phyloP scores from a whole-genome alignment of 2,329 filamentous ascomycete species.

The Cercospora citrullina region DNA sequence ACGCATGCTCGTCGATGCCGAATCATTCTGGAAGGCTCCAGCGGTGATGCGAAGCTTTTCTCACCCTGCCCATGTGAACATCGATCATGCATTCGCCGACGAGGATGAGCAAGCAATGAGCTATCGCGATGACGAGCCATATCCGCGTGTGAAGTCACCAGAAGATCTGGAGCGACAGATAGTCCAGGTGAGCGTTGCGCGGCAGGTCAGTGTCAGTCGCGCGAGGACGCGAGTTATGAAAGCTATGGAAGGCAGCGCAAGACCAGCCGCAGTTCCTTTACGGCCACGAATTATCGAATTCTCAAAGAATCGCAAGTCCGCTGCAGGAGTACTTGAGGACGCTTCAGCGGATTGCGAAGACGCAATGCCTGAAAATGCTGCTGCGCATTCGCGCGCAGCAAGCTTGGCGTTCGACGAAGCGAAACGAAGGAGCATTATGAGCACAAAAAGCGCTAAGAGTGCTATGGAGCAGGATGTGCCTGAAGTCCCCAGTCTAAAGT shows the following conservation, averaged over 20 bases:
- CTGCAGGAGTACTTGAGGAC: constrained; percentile 34
- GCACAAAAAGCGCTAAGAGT: neutral
- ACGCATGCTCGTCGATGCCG: constrained; percentile 17
- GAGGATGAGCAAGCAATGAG: neutral
- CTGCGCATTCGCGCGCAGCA: constrained; percentile 15
- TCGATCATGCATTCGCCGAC: neutral
- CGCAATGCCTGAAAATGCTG: constrained; percentile 13
- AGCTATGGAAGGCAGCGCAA: constrained; percentile 25
- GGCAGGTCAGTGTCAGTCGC: constrained; percentile 34
- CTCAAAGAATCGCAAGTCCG: constrained; percentile 36
- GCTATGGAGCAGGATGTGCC: neutral
- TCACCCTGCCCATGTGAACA: neutral
- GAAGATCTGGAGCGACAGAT: constrained; percentile 34
- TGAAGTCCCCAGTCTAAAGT: neutral
- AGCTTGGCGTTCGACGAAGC: constrained; percentile 13
- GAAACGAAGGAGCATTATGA: neutral
- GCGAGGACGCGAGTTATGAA: constrained; percentile 30
- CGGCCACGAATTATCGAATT: constrained; percentile 38
- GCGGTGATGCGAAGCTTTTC: constrained; percentile 1
- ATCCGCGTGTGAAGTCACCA: constrained; percentile 28
- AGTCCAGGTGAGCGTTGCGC: constrained; percentile 35
- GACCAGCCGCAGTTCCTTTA: constrained; percentile 33
- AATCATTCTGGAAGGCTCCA: constrained; percentile 22
- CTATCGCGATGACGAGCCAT: constrained; percentile 12
- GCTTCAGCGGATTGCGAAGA: constrained; percentile 15